Evolutionary conservation across 768 basidiomycete species (phyloP).

Genomic region (Lactifluus volemus): DNA sequence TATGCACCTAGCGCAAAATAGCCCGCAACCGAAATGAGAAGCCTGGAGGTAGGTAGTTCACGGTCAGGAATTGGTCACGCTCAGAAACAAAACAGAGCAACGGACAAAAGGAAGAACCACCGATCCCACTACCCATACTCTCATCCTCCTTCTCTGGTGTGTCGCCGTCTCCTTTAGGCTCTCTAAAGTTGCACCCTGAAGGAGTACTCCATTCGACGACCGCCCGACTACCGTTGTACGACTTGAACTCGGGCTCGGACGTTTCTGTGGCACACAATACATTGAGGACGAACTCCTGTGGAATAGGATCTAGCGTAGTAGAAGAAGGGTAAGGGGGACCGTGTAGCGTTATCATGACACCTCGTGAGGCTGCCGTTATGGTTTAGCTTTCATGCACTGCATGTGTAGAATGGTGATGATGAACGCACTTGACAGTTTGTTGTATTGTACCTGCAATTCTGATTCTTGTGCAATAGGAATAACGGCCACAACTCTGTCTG

Average conservation of each 20-base stretch:
- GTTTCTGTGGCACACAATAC: constrained; percentile 41
- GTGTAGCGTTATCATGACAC: constrained; percentile 46
- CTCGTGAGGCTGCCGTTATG: constrained; percentile 38
- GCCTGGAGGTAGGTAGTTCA: constrained; percentile 28
- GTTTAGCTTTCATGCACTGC: not conserved
- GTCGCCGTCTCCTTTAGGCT: constrained; percentile 20
- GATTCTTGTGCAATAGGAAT: constrained; percentile 55
- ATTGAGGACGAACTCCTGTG: constrained; percentile 54
- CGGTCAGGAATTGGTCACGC: not conserved
- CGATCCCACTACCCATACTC: constrained; percentile 61
- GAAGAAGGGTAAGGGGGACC: constrained; percentile 55
- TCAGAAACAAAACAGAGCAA: not conserved
- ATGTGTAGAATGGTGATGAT: constrained; percentile 7
- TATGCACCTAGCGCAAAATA: constrained; percentile 80
- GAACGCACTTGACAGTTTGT: constrained; percentile 32
- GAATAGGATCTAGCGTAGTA: constrained; percentile 32
- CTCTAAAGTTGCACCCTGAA: constrained; percentile 45
- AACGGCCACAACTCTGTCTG: constrained; percentile 61
- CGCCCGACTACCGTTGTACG: constrained; percentile 50
- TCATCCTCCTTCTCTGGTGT: constrained; percentile 22
- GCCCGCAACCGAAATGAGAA: constrained; percentile 52
- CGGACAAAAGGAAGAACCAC: constrained; percentile 87
- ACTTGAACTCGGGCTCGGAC: constrained; percentile 42
- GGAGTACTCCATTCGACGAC: constrained; percentile 54
- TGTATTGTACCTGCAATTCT: constrained; percentile 24